phyloP scores from a whole-genome alignment of 805 yeast genomes.

The Hemisphaericaspora nanyangensis region DNA sequence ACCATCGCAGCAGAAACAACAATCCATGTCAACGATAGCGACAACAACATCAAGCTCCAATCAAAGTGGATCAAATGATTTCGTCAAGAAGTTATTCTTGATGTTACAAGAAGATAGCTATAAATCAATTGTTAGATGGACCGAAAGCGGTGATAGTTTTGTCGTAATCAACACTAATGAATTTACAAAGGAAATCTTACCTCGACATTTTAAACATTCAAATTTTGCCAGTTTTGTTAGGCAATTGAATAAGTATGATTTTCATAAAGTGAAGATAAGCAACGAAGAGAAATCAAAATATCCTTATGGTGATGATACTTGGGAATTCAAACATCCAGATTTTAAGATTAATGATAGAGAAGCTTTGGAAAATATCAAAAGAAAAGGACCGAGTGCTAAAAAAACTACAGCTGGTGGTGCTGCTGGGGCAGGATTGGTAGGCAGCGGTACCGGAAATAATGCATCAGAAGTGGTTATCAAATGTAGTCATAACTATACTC shows the following conservation, averaged over 20 bases:
- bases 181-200: conserved; percentile 83
- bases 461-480: conserved; percentile 1
- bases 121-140: conserved; percentile 79
- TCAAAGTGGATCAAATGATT: conserved; percentile 62
- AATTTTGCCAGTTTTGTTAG: conserved; percentile 95
- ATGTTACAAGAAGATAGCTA: conserved; percentile 85
- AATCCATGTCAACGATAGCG: background rate
- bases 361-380: conserved; percentile 80
- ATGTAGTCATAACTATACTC: conserved; percentile 9
- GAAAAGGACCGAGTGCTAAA: conserved; percentile 67
- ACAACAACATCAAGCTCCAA: conserved; percentile 23
- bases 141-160: conserved; percentile 78
- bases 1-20: conserved; percentile 6
- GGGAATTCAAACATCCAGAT: conserved; percentile 95
- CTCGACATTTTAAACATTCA: conserved; percentile 91
- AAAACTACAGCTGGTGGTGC: conserved; percentile 18
- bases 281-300: conserved; percentile 51
- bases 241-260: conserved; percentile 93
- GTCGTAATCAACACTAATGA: conserved; percentile 87
- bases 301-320: conserved; percentile 72
- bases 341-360: conserved; percentile 72
- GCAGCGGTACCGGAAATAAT: background rate
- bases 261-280: conserved; percentile 85
- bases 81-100: conserved; percentile 72
- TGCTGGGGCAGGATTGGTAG: background rate